Evolutionary conservation across 2,329 filamentous ascomycete species (phyloP), one percentile per base, ranked within the genome.

Genomic region (Alternaria ventricosa): DNA sequence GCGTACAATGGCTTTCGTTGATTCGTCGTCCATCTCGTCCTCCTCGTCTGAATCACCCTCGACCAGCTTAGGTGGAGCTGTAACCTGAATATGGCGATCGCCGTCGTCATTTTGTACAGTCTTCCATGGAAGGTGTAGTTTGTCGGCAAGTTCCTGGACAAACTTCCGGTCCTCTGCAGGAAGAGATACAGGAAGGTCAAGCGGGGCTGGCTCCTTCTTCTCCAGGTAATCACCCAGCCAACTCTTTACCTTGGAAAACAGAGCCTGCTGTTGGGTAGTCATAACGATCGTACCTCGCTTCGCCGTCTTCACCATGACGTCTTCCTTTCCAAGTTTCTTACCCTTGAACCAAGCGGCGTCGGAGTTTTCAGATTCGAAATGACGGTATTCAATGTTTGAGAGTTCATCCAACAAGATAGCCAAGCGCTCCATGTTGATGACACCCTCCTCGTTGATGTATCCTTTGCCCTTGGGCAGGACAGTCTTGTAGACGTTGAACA

Each of bases 401-500:
- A 99, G 85, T 77, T 96, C 93, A 30, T 94, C 89, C 47, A 99
- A 84, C 49, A 99, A 87, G 53, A 92, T 83, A 55, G 88, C 88
- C 63, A 99, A 84, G 60, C 96, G 89, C 66, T 90, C 83, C 77
- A 99, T 84, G 77, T 98, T 96, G 80, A 99, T 97, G 50, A 92
- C 90, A 74, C 96, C 96, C 59, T 92, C 89, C 78, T 99, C 94
- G 80, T 99, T 99, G 81, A 99, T 95, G 79, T 98, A 99, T 6
- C 96, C 96, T 60, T 93, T 92, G 74, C 93, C 91, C 76, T 91
- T 89, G 8, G 94, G 94, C 63, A 99, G 84, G 41, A 97, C 89
- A 51, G 91, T 87, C 81, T 98, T 98, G 86, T 99, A 99, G 64
- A 97, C 89, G 76, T 92, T 91, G 80, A 99, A 99, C 96, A 99